phyloP scores from a whole-genome alignment of 2,329 filamentous ascomycete species.

The Pezicula carpinea region DNA sequence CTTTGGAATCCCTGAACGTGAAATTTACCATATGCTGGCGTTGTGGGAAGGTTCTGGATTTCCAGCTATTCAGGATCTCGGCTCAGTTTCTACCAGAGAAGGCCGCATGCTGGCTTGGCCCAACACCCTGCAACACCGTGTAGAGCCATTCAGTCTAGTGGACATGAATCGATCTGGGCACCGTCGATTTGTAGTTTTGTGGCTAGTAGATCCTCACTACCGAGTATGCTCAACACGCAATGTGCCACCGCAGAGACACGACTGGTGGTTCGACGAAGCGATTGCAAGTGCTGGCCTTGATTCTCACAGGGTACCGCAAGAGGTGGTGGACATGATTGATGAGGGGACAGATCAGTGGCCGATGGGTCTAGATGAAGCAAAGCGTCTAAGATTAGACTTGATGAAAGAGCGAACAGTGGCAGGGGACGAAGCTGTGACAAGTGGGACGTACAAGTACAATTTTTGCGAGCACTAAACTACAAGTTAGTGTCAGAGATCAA shows the following conservation, averaged over 20 bases:
- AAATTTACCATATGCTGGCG: constrained; percentile 5
- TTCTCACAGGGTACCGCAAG: no score
- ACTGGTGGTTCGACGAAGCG: constrained; percentile 33
- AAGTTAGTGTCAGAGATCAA: no score
- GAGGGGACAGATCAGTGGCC: no score
- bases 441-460: no score
- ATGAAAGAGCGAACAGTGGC: no score
- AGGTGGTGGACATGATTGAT: no score
- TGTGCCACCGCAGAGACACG: constrained; percentile 42
- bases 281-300: not conserved
- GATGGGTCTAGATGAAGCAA: no score
- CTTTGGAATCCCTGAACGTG: no score
- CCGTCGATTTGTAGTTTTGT: constrained; percentile 50
- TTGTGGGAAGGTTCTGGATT: no score
- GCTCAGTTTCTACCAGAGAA: constrained; percentile 29
- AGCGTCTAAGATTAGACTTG: no score
- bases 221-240: constrained; percentile 45
- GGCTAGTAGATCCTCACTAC: constrained; percentile 49
- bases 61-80: constrained; percentile 32
- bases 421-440: no score
- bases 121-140: constrained; percentile 41
- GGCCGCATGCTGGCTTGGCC: constrained; percentile 39
- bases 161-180: constrained; percentile 48
- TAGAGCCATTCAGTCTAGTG: constrained; percentile 42
- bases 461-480: no score